phyloP scores from a whole-genome alignment of 2,329 filamentous ascomycete species.

The Pseudocercospora eumusae region DNA sequence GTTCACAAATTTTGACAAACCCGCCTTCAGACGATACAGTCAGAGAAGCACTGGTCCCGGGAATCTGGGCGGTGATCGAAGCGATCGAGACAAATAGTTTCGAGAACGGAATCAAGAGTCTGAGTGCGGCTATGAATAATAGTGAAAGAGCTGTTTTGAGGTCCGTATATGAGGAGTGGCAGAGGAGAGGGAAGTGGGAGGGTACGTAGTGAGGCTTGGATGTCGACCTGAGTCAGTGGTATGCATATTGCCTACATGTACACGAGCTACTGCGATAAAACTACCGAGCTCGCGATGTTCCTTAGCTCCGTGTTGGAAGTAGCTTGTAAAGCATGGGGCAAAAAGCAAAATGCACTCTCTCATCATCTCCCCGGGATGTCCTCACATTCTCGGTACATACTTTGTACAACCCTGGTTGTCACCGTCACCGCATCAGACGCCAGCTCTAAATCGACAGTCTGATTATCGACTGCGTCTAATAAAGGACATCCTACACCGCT shows the following conservation, averaged over 20 bases:
- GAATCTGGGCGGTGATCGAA: slow-evolving; percentile 56
- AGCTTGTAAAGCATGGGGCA: background rate
- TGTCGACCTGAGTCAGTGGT: background rate
- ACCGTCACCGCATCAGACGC: background rate
- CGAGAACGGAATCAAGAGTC: slow-evolving; percentile 49
- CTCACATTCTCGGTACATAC: background rate
- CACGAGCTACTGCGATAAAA: no score
- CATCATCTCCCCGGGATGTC: background rate
- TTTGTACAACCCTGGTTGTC: slow-evolving; percentile 5
- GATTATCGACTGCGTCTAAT: no score
- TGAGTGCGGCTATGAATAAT: slow-evolving; percentile 56
- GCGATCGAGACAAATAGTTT: slow-evolving; percentile 49
- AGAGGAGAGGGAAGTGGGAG: slow-evolving; percentile 40
- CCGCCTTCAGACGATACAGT: slow-evolving; percentile 51
- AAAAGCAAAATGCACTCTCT: background rate
- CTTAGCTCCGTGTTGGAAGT: background rate
- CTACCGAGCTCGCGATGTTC: background rate
- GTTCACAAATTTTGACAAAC: slow-evolving; percentile 53
- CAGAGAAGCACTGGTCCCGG: slow-evolving; percentile 55
- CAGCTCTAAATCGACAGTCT: no score
- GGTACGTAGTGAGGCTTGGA: slow-evolving; percentile 21
- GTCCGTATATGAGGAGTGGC: slow-evolving; percentile 55
- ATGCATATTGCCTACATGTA: background rate
- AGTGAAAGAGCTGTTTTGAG: slow-evolving; percentile 56
- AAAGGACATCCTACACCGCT: no score